Percentiles rank a stretch among this genome's conserved stretches.
phyloP scores from a whole-genome alignment of 306 rosid genomes.

The Sesbania bispinosa region DNA sequence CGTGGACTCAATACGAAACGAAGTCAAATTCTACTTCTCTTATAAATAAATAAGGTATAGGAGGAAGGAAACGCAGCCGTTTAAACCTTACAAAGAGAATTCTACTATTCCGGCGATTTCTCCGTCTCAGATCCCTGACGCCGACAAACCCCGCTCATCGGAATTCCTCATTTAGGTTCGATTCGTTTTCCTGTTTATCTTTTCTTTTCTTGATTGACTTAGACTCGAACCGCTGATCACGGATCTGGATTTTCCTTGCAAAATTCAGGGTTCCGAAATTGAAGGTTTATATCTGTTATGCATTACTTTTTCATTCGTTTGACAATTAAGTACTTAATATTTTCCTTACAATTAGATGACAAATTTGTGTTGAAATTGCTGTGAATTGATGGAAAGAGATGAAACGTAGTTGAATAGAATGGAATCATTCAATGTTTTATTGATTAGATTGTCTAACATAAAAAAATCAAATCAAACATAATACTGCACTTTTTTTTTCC shows the following conservation, averaged over 20 bases:
- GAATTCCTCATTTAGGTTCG: slow-evolving; percentile 8
- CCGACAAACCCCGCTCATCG: neutral
- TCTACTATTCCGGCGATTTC: neutral
- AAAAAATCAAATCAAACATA: too few species aligned
- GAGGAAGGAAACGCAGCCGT: neutral
- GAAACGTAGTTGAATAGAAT: too few species aligned
- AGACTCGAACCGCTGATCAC: neutral
- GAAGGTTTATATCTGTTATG: too few species aligned
- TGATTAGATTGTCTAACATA: too few species aligned
- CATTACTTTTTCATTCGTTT: neutral
- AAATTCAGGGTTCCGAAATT: too few species aligned
- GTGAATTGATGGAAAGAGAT: neutral
- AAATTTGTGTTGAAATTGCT: neutral
- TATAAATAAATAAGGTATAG: neutral
- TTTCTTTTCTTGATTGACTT: neutral
- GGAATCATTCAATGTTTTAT: too few species aligned
- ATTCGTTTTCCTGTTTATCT: neutral
- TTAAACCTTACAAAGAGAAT: neutral
- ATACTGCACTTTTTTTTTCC: too few species aligned
- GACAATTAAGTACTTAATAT: neutral
- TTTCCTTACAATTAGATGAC: neutral
- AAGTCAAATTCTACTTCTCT: neutral
- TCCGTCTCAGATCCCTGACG: slow-evolving; percentile 6
- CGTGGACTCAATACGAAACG: slow-evolving; percentile 16
- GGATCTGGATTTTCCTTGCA: slow-evolving; percentile 8